phyloP scores from a whole-genome alignment of 257 asterid species.

The Nicotiana tabacum region DNA sequence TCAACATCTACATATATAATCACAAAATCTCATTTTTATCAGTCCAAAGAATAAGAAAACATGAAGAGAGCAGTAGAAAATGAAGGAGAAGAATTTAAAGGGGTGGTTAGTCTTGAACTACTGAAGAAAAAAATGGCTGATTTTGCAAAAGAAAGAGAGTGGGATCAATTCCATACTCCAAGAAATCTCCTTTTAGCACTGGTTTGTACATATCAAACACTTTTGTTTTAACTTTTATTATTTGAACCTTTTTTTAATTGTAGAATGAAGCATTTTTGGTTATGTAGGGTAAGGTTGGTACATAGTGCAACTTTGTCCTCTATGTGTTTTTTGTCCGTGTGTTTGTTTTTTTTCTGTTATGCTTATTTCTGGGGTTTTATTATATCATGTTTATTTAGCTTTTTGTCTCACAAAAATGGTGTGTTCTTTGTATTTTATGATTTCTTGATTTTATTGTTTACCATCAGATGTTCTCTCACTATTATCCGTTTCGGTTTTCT shows the following conservation, averaged over 20 bases:
- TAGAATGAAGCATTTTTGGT: neutral
- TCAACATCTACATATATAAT: neutral
- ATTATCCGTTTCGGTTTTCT: no score
- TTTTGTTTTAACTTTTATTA: neutral
- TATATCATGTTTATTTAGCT: neutral
- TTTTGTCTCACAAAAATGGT: neutral
- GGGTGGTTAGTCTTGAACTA: conserved; percentile 28
- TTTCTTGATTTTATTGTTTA: neutral
- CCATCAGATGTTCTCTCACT: no score
- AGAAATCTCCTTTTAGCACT: conserved; percentile 54
- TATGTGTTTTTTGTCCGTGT: neutral
- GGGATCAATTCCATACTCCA: conserved; percentile 61
- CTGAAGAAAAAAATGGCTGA: conserved; percentile 42
- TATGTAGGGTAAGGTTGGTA: neutral
- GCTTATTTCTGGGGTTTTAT: neutral
- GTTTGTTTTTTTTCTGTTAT: neutral
- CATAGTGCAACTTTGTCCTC: neutral
- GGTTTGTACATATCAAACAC: conserved; percentile 21
- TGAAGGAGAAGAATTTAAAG: neutral
- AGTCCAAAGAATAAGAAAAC: neutral
- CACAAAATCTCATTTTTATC: neutral
- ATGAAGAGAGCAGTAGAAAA: conserved; percentile 7
- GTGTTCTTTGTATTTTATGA: neutral
- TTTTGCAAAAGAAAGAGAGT: conserved; percentile 51
- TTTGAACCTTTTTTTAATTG: neutral